These are phyloP conservation scores for Auriculariales sp. DNA, from an alignment of 768 basidiomycete species.

Conservation along the genomic window DNA sequence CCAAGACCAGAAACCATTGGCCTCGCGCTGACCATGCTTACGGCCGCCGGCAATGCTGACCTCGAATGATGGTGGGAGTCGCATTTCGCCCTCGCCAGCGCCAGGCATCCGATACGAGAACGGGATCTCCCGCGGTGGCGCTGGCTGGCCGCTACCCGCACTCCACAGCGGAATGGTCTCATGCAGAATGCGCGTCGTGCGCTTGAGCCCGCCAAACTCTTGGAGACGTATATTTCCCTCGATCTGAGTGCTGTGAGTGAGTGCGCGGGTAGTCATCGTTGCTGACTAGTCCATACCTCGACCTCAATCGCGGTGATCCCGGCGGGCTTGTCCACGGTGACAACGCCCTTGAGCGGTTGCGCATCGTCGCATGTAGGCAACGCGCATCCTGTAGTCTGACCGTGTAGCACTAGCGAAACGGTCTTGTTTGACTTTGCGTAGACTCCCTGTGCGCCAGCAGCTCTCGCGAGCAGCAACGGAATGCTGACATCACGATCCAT, in stretches of 20 bases:
- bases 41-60: slow-evolving; percentile 1
- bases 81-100: too few relatives aligned
- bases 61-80: neutral
- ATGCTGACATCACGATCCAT: too few relatives aligned
- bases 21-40: neutral
- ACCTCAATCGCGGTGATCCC: neutral
- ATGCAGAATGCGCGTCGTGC: neutral
- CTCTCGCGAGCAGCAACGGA: too few relatives aligned
- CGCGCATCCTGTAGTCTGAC: neutral
- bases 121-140: neutral
- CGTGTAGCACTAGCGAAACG: neutral
- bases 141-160: neutral
- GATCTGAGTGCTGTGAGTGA: neutral
- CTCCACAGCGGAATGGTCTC: neutral
- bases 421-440: neutral
- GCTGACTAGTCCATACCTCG: neutral
- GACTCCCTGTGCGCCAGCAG: too few relatives aligned
- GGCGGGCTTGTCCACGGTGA: neutral
- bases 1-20: neutral
- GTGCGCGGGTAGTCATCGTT: neutral
- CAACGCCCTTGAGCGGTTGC: neutral
- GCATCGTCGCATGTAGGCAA: neutral
- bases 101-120: neutral
- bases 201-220: neutral
- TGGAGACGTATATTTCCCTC: neutral